Evolutionary conservation across 352 stramenopile species (phyloP), one percentile per base, ranked within the genome.

Genomic region (Elongisporangium anandrum): DNA sequence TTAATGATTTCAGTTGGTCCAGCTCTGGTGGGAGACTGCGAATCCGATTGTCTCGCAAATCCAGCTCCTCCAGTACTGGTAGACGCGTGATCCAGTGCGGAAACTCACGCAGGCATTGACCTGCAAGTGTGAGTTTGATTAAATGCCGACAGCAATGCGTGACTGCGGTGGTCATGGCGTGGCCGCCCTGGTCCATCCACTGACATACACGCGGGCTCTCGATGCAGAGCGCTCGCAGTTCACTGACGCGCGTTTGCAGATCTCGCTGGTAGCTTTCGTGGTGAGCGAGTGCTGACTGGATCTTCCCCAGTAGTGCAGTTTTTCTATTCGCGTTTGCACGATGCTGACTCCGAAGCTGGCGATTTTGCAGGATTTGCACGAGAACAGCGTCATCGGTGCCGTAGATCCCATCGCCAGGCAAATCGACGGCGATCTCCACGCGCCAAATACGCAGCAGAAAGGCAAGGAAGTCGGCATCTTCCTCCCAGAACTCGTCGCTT

Each of bases 371-470:
- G 12, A 82, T 66, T 0, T 60, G 56, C 13, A 22, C 49, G 6
- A 73, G 50, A 13, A 41, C 16, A 8, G 54, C 56, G 52, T 19
- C 24, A 5, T 62, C 52, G 12, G 47, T 17, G 10, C n/a, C 16
- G 34, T 45, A 12, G 15, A 45, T 17, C 6, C 34, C 15, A 0
- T 56, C n/a, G 29, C 8, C 34, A 47, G 23, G 26, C 19, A 52
- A 4, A 15, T 50, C 13, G 63, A 59, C 3, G 66, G 60, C 34
- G 34, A 45, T 34, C 16, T 88, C 66, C 57, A 90, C 81, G 4
- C 63, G 58, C 81, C 79, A 91, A 56, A 86, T 63, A 1, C 78
- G 78, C 72, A 88, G 70, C 8, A 92, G 56, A 52, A 77, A 88
- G 9, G 66, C 61, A 3, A 87, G 65, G 49, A 89, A 92, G 50